Conservation (phyloP, 257 asterid species). For the Buddleja alternifolia region DNA sequence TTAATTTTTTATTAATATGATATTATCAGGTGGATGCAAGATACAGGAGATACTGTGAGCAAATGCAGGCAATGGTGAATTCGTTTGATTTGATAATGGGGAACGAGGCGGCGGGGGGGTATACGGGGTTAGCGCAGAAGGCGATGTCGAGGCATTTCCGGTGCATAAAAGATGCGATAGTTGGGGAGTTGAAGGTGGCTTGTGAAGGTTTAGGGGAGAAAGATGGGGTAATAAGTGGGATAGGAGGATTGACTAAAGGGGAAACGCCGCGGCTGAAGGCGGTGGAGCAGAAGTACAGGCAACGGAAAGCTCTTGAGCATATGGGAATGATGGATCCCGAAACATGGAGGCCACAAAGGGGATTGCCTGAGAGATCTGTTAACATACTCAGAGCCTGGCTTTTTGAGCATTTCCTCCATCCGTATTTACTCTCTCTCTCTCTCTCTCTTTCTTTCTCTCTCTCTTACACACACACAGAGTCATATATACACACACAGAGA, state of each 20-base stretch:
- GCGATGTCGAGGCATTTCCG: conserved; percentile 89
- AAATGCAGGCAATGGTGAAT: conserved; percentile 73
- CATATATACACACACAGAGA: no score
- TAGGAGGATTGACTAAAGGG: conserved; percentile 65
- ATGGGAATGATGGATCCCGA: conserved; percentile 69
- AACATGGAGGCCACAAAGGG: conserved; percentile 87
- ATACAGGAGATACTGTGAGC: conserved; percentile 66
- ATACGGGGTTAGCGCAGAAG: conserved; percentile 69
- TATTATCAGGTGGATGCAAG: conserved; percentile 69
- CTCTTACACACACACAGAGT: no score
- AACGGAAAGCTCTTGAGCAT: conserved; percentile 61
- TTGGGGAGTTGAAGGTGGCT: conserved; percentile 50
- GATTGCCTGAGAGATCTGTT: conserved; percentile 80
- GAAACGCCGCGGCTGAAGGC: conserved; percentile 73
- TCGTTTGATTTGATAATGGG: conserved; percentile 66
- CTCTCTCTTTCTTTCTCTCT: no score
- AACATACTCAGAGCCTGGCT: conserved; percentile 77
- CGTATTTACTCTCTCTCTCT: conserved; percentile 47
- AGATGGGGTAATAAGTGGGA: conserved; percentile 34
- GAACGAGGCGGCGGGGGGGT: conserved; percentile 59
- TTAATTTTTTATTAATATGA: not conserved
- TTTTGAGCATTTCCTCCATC: conserved; percentile 84
- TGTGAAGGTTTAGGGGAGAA: conserved; percentile 73
- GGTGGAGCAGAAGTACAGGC: conserved; percentile 68
- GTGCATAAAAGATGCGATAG: conserved; percentile 71